Evolutionary conservation across 768 basidiomycete species (phyloP), one percentile per base, ranked within the genome.

Genomic region (Rhodotorula kratochvilovae): DNA sequence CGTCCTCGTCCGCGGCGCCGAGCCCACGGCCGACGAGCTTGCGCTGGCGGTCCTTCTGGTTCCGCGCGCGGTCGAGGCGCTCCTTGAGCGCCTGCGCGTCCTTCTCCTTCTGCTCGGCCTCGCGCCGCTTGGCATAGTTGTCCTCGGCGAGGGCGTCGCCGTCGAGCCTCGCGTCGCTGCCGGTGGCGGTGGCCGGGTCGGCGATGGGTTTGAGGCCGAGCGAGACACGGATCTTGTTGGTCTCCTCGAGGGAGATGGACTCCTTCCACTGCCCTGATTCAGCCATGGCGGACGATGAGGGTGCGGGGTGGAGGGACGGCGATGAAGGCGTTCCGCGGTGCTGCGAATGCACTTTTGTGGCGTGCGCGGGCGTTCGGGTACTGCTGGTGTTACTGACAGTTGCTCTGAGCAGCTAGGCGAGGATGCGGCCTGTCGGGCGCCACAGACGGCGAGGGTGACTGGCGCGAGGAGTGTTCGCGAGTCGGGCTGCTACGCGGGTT

Each of bases 121-220:
- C 88, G 73, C 89, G 85, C 61, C 85, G 82, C 78, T 86, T 87
- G 8, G 86, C 82, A 83, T 89, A 98, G 81, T 98, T 98, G 61
- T 86, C 83, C 80, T 92, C 91, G 21, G 96, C 96, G 76, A 88
- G 81, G 77, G 89, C 87, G 67, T 96, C 93, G 74, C 76, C 70
- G 57, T 82, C 79, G 53, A 78, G 73, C 21, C 61, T 45, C 5
- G 55, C 76, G 23, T 36, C 64, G 29, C 36, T 25, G 23, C 23
- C 8, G 39, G 33, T 11, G 58, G 62, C 10, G 61, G 76, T 27
- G 25, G 83, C 85, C 76, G 92, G 90, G 76, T 92, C 93, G 27
- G 88, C 89, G 67, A 98, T 85, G 53, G 96, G 94, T 79, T 93
- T 91, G 69, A 99, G 87, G 74, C 96, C 96, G 50, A 96, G 85